These are phyloP conservation scores for Boletus sp. DNA, from an alignment of 768 basidiomycete species.

Conservation along the genomic window DNA sequence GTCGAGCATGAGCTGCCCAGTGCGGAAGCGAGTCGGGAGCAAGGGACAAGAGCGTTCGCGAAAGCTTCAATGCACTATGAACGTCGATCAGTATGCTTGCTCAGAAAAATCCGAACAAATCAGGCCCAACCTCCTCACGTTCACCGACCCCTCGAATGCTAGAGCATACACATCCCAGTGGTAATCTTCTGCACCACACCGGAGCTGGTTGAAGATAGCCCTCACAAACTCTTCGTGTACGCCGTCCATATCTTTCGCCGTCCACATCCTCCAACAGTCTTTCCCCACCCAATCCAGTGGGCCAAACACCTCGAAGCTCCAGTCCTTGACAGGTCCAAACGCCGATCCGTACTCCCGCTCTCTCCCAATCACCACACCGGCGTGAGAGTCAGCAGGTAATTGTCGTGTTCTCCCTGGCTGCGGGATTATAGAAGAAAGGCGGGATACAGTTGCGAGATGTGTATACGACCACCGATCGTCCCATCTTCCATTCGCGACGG, in stretches of 20 bases:
- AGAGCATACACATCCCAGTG: constrained; percentile 66
- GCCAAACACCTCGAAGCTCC: constrained; percentile 52
- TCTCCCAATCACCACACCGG: constrained; percentile 64
- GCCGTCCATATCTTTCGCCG: constrained; percentile 44
- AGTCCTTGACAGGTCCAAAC: constrained; percentile 68
- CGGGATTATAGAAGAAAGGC: constrained; percentile 55
- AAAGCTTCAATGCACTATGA: constrained; percentile 63
- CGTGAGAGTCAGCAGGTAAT: constrained; percentile 55
- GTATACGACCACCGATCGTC: constrained; percentile 68
- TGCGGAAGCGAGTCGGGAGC: constrained; percentile 55
- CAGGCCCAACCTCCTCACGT: constrained; percentile 51
- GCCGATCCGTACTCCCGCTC: constrained; percentile 58
- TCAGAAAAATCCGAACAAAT: neutral
- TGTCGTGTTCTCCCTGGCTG: constrained; percentile 25
- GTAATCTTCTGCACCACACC: constrained; percentile 44
- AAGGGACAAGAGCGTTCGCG: constrained; percentile 56
- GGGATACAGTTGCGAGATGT: constrained; percentile 42
- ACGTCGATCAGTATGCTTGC: constrained; percentile 9
- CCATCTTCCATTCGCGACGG: constrained; percentile 42
- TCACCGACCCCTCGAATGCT: constrained; percentile 63
- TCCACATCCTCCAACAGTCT: constrained; percentile 42
- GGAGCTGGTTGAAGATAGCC: constrained; percentile 56
- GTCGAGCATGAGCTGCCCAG: constrained; percentile 75
- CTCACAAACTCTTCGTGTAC: constrained; percentile 51
- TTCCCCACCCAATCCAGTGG: constrained; percentile 49